Evolutionary conservation across 441 rosid species (phyloP).

Genomic region (Euphorbia celastroides): DNA sequence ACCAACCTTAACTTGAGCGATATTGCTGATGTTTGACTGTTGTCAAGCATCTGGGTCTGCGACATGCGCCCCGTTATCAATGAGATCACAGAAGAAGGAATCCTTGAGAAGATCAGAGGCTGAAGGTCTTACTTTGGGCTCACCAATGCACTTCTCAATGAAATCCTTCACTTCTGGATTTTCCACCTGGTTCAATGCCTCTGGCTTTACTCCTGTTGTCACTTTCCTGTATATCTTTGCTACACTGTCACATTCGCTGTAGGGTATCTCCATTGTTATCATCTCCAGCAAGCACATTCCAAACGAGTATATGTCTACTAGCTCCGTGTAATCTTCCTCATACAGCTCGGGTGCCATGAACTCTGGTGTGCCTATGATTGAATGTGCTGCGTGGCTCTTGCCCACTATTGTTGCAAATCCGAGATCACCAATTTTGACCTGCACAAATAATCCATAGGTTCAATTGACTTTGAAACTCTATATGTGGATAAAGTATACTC

Average conservation of each 20-base stretch:
- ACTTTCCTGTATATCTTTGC: slow-evolving; percentile 83
- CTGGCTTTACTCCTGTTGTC: slow-evolving; percentile 50
- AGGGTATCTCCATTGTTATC: slow-evolving; percentile 74
- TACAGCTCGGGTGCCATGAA: slow-evolving; percentile 92
- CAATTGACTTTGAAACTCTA: neutral
- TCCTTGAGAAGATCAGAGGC: slow-evolving; percentile 61
- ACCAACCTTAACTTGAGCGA: neutral
- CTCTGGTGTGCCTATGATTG: slow-evolving; percentile 73
- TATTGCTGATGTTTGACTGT: neutral
- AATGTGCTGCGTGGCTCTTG: slow-evolving; percentile 64
- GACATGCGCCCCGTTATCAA: slow-evolving; percentile 28
- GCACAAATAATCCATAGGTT: slow-evolving; percentile 1
- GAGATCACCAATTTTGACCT: slow-evolving; percentile 83
- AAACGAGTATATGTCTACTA: slow-evolving; percentile 74
- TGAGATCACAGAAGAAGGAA: slow-evolving; percentile 54
- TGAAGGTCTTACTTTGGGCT: slow-evolving; percentile 57
- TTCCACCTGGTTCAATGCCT: slow-evolving; percentile 36
- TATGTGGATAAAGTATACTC: neutral
- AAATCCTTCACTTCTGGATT: slow-evolving; percentile 53
- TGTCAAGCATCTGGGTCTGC: slow-evolving; percentile 12
- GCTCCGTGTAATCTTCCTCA: slow-evolving; percentile 76
- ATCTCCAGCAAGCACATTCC: slow-evolving; percentile 86
- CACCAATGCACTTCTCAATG: slow-evolving; percentile 56
- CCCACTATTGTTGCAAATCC: slow-evolving; percentile 71
- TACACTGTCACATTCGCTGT: slow-evolving; percentile 61